A percentile compares a stretch with the other conserved stretches of the same genome.
Evolutionary conservation across 805 yeast genomes (phyloP).

Genomic region (Teunomyces cretensis): DNA sequence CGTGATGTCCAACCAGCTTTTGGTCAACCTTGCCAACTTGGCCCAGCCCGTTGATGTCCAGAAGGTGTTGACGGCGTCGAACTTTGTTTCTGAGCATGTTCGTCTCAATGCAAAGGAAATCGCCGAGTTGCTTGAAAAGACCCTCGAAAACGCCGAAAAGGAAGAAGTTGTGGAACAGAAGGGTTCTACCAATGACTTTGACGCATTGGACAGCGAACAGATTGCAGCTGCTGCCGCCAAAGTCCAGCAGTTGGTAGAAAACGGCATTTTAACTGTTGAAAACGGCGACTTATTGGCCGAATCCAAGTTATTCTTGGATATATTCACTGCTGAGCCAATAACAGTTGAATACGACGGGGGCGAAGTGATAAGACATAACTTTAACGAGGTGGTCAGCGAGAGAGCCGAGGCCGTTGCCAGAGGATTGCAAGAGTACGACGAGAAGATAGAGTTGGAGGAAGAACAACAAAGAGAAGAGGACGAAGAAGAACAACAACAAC

Average conservation of each 20-base stretch:
- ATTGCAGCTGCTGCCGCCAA: constrained; percentile 5
- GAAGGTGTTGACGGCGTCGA: constrained; percentile 51
- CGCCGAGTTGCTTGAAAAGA: constrained; percentile 53
- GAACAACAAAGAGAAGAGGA: background rate
- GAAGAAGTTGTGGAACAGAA: constrained; percentile 36
- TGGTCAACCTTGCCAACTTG: constrained; percentile 59
- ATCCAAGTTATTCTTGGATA: background rate
- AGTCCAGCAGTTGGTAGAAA: constrained; percentile 10
- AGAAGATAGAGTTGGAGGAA: constrained; percentile 8
- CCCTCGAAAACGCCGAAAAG: constrained; percentile 34
- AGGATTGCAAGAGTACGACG: constrained; percentile 14
- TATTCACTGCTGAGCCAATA: constrained; percentile 1
- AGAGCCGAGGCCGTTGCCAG: constrained; percentile 14
- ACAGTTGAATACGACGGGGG: constrained; percentile 17
- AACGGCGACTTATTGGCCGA: constrained; percentile 1
- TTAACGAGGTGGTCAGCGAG: constrained; percentile 14
- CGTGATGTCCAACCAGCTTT: constrained; percentile 77
- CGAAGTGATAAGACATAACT: constrained; percentile 15
- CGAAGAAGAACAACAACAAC: constrained; percentile 2
- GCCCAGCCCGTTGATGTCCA: constrained; percentile 55
- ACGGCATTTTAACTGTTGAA: background rate
- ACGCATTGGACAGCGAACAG: constrained; percentile 17
- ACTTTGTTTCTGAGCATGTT: constrained; percentile 52
- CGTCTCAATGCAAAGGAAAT: constrained; percentile 57
- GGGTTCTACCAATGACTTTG: constrained; percentile 5